These are phyloP conservation scores for Peterozyma toletana DNA, from an alignment of 805 yeast species.

Conservation along the genomic window DNA sequence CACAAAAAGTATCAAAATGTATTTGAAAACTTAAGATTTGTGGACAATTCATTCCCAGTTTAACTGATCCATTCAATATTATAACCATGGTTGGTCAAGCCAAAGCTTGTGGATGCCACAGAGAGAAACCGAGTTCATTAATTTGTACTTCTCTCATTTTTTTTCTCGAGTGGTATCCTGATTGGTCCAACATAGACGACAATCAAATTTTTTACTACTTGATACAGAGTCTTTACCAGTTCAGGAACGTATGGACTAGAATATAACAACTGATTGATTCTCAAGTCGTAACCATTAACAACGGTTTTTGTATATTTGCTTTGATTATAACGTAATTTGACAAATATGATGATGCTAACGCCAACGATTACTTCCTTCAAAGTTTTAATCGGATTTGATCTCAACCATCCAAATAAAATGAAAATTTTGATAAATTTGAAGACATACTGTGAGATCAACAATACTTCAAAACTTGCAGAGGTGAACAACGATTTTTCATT, in stretches of 20 bases:
- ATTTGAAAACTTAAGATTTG: too few relatives aligned
- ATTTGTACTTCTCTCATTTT: neutral
- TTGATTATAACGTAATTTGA: slow-evolving; percentile 54
- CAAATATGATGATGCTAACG: slow-evolving; percentile 42
- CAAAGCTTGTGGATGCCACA: too few relatives aligned
- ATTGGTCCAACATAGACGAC: slow-evolving; percentile 5
- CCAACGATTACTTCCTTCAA: slow-evolving; percentile 30
- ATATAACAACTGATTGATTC: slow-evolving; percentile 27
- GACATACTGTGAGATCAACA: slow-evolving; percentile 29
- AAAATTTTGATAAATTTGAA: slow-evolving; percentile 34
- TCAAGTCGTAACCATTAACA: slow-evolving; percentile 36
- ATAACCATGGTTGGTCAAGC: too few relatives aligned
- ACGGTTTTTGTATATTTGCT: slow-evolving; percentile 46
- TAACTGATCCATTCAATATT: too few relatives aligned
- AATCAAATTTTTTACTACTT: neutral
- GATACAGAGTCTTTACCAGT: slow-evolving; percentile 1
- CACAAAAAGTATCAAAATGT: too few relatives aligned
- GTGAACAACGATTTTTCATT: slow-evolving; percentile 34
- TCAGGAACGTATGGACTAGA: slow-evolving; percentile 29
- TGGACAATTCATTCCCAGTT: too few relatives aligned
- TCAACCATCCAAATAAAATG: slow-evolving; percentile 26
- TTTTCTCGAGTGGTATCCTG: slow-evolving; percentile 1
- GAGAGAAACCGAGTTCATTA: too few relatives aligned
- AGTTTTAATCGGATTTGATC: slow-evolving; percentile 19
- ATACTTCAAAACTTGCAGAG: slow-evolving; percentile 42